Base-by-base conservation (phyloP, 1,139 yeast species). In the Diutina scorzettiae region DNA sequence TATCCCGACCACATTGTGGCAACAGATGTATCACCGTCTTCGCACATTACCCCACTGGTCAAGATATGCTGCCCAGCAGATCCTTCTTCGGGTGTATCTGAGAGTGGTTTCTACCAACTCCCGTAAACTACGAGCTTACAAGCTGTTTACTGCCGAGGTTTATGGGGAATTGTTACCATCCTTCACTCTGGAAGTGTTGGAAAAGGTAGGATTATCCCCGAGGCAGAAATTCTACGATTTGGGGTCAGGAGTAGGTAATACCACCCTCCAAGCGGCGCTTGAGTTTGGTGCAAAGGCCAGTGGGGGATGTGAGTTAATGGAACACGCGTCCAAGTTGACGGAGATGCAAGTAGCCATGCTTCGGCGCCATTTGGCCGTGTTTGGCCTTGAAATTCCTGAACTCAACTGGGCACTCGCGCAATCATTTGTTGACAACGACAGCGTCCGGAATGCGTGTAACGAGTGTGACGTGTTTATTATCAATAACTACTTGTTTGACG, bases 191-290 rank as follows among this genome's bases (percentile, higher is more conserved):
- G 77, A 71, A 49, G 81, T 84, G 1, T 77, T 82, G 50, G 64
- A 73, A 4, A 75, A 83, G 53, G 81, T 87, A 36, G 69, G 66
- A 1, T 63, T 86, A 42, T 58, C 62, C 28, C 69, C 78, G 1
- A 59, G 60, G 1, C 73, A 76, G 42, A 72, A 68, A 20, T 87
- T 86, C 53, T 78, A 87, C 47, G 96, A 84, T 58, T 65, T 89
- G 31, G 97, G 96, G 0, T 85, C 95, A 0, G 96, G 96, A 5
- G 96, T 89, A 4, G 97, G 96, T 0, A 87, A 87, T 54, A 85
- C 96, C 43, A 81, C 84, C 0, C 71, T 87, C 42, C 96, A 87
- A 57, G 95, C 96, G 0, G 87, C 96, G 0, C 60, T 87, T 24
- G 95, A 87, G 53, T 78, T 76, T 56, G 95, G 96, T 1, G 84